Evolutionary conservation across 1,284 basidiomycete species (phyloP).

Genomic region (Leccinum solheimii): DNA sequence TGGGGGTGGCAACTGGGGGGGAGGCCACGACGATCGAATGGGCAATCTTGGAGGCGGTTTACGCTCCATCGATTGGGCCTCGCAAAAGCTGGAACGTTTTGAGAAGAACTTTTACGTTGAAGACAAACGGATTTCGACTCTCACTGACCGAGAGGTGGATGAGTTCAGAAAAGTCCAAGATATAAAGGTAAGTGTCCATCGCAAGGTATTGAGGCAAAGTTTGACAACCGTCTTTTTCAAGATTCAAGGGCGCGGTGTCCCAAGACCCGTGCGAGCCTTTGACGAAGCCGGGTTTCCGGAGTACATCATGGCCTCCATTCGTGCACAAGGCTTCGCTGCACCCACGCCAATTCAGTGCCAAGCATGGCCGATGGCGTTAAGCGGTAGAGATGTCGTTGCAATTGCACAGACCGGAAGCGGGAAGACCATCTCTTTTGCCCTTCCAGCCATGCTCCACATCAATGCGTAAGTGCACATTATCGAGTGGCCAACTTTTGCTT

Average conservation of each 20-base stretch:
- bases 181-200: slow-evolving; percentile 64
- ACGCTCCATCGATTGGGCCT: slow-evolving; percentile 83
- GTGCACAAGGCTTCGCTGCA: slow-evolving; percentile 85
- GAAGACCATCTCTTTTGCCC: slow-evolving; percentile 97
- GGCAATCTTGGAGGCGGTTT: slow-evolving; percentile 82
- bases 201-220: not conserved
- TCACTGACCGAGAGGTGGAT: slow-evolving; percentile 84
- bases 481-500: not conserved
- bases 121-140: slow-evolving; percentile 80
- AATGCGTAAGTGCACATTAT: slow-evolving; percentile 74
- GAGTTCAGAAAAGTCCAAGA: slow-evolving; percentile 86
- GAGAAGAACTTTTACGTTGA: slow-evolving; percentile 99
- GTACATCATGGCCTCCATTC: slow-evolving; percentile 92
- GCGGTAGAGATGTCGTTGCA: slow-evolving; percentile 92
- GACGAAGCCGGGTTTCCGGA: slow-evolving; percentile 97
- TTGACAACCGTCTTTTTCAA: slow-evolving; percentile 34
- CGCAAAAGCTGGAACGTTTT: slow-evolving; percentile 74
- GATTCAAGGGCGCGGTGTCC: slow-evolving; percentile 88
- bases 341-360: slow-evolving; percentile 98
- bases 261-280: slow-evolving; percentile 89
- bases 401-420: slow-evolving; percentile 97
- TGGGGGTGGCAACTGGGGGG: slow-evolving; percentile 43
- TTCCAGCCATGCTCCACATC: slow-evolving; percentile 99
- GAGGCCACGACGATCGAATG: slow-evolving; percentile 44
- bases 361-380: slow-evolving; percentile 97